Evolutionary conservation across 2,329 filamentous ascomycete genomes (phyloP), one percentile per base, ranked within the genome.

Genomic region (Phaeomoniella chlamydospora): DNA sequence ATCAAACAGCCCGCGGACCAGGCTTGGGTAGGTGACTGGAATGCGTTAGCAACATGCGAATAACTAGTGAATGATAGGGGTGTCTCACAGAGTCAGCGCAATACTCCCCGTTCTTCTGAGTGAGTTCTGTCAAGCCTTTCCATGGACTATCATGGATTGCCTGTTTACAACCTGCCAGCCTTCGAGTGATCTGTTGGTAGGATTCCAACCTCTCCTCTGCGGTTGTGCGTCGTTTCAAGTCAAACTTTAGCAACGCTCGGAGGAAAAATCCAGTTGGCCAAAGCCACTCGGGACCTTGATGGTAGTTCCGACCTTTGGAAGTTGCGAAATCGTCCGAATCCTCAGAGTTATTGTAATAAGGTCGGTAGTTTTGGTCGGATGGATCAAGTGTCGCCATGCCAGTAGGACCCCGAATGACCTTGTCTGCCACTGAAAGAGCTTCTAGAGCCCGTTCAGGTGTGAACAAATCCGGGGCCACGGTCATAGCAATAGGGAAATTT

Each of bases 221-320:
- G 1, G 68, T 73, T 42, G 70, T 68, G 34, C 84, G 71, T 18
- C 86, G 69, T 63, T 72, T 69, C 34, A 96, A 63, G 54, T 94
- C 86, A 50, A 96, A 96, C 56, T 86, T 82, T 43, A 98, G 70
- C 44, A 98, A 64, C 1, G 90, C 90, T 34, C 92, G 77, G 15
- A 94, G 67, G 68, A 94, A 98, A 65, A 86, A 98, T 3, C 90
- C 90, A 1, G 85, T 88, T 0, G 88, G 92, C 90, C 90, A 98
- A 15, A 94, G 64, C 90, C 90, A 98, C 57, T 98, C 90, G 0
- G 90, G 92, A 3, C 90, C 90, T 57, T 96, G 88, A 57, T 98
- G 90, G 61, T 98, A 98, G 59, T 96, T 98, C 38, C 90, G 72
- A 34, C 90, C 90, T 59, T 96, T 96, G 47, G 81, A 77, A 0